Conservation (phyloP, 2,329 filamentous ascomycete species). For the Exophiala alcalophila region DNA sequence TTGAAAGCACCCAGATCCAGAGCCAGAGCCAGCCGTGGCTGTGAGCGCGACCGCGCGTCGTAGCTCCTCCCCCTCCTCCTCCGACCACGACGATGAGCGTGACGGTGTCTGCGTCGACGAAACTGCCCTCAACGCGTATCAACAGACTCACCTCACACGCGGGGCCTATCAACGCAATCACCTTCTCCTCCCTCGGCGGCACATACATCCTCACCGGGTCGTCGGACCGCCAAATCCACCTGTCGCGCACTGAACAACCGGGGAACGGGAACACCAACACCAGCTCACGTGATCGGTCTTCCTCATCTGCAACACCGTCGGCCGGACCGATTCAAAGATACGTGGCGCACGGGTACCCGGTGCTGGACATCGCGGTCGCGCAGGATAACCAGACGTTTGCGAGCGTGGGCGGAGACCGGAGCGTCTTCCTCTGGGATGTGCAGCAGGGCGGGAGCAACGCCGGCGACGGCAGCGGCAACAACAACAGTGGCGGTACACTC, state of each 20-base stretch:
- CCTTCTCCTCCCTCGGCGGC: slow-evolving; percentile 69
- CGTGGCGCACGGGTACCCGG: slow-evolving; percentile 84
- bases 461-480: no score
- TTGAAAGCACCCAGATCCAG: no score
- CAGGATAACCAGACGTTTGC: slow-evolving; percentile 79
- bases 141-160: slow-evolving; percentile 47
- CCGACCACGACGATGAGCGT: no score
- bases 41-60: no score
- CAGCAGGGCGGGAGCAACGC: no score
- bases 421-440: slow-evolving; percentile 94
- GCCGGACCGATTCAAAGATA: slow-evolving; percentile 76
- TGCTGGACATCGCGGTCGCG: slow-evolving; percentile 73
- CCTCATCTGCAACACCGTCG: slow-evolving; percentile 33
- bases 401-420: slow-evolving; percentile 83
- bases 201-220: slow-evolving; percentile 82
- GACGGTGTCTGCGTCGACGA: no score
- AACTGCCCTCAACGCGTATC: slow-evolving; percentile 40
- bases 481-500: slow-evolving; percentile 67
- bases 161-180: slow-evolving; percentile 65
- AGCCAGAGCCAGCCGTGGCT: no score
- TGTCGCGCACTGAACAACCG: slow-evolving; percentile 71
- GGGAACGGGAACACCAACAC: no score
- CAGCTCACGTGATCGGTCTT: no score
- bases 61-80: no score
- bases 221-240: slow-evolving; percentile 76